Evolutionary conservation across 2,329 filamentous ascomycete species (phyloP).

Genomic region (Parascedosporium putredinis): DNA sequence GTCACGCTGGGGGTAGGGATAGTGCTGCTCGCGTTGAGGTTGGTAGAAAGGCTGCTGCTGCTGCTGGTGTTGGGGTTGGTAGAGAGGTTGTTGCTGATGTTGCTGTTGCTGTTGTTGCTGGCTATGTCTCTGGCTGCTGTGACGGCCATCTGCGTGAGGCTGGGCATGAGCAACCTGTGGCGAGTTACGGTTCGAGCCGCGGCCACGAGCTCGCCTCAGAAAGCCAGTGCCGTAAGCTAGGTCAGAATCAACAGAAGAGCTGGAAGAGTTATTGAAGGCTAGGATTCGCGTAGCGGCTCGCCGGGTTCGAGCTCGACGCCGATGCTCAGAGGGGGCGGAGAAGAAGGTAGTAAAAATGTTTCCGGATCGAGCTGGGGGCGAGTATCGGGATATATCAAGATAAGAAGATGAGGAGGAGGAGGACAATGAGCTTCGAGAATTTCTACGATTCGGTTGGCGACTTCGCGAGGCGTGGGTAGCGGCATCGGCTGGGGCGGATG

Average conservation of each 20-base stretch:
- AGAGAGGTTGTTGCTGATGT: neutral
- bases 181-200: conserved; percentile 8
- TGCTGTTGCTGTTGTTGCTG: neutral
- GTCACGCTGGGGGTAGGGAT: conserved; percentile 3
- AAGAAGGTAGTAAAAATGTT: conserved; percentile 55
- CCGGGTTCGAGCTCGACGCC: conserved; percentile 22
- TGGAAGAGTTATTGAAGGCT: conserved; percentile 52
- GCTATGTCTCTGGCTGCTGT: neutral
- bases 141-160: neutral
- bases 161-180: conserved; percentile 5
- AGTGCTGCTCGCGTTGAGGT: neutral
- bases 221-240: conserved; percentile 57
- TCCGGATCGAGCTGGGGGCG: conserved; percentile 33
- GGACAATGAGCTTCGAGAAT: conserved; percentile 22
- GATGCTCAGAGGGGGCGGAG: conserved; percentile 43
- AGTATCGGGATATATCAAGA: conserved; percentile 53
- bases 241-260: conserved; percentile 57
- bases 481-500: conserved; percentile 5
- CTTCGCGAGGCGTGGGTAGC: neutral
- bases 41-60: conserved; percentile 3
- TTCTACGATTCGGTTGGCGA: neutral
- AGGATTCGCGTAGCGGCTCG: conserved; percentile 38
- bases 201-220: conserved; percentile 25
- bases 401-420: conserved; percentile 49
- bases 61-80: neutral